A percentile compares a stretch with the other conserved stretches of the same genome.
Conservation (phyloP, 352 stramenopile species). For the Phytophthora sp. region DNA sequence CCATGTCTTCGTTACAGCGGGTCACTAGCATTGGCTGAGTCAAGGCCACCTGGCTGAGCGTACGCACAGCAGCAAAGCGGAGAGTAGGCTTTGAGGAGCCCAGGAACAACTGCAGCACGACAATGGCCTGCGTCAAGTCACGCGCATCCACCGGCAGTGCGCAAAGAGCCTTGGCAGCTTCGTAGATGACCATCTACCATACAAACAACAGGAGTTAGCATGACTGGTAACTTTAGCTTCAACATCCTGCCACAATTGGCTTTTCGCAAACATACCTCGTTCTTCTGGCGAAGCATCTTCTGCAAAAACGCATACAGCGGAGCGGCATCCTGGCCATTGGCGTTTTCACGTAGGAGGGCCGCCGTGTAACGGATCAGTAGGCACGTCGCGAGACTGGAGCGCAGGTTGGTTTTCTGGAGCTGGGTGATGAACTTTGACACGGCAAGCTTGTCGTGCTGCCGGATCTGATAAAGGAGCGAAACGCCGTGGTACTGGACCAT, state of each 20-base stretch:
- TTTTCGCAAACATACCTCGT: constrained; percentile 56
- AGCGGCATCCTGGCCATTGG: constrained; percentile 80
- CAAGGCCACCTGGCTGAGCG: constrained; percentile 92
- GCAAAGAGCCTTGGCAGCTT: constrained; percentile 97
- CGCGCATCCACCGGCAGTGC: constrained; percentile 95
- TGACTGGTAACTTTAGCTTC: neutral
- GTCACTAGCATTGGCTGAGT: constrained; percentile 95
- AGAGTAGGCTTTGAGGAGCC: constrained; percentile 95
- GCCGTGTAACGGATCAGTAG: constrained; percentile 98
- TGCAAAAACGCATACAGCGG: constrained; percentile 93
- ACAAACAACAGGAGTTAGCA: constrained; percentile 1
- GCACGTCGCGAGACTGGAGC: constrained; percentile 95
- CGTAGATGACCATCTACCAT: constrained; percentile 98
- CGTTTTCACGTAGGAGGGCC: constrained; percentile 88
- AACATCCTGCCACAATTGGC: neutral
- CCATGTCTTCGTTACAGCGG: constrained; percentile 99
- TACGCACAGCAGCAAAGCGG: constrained; percentile 97
- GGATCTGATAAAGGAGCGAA: constrained; percentile 98
- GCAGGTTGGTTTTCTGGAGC: constrained; percentile 93
- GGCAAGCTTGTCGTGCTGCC: constrained; percentile 97
- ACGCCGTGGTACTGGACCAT: constrained; percentile 99
- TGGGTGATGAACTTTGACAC: constrained; percentile 96
- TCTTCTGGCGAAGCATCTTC: constrained; percentile 97
- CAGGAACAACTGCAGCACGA: constrained; percentile 96
- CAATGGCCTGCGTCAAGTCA: constrained; percentile 97